A percentile compares a stretch with the other conserved stretches of the same genome.
phyloP scores from a whole-genome alignment of 352 stramenopile genomes.

The Phytophthora pseudosyringae region DNA sequence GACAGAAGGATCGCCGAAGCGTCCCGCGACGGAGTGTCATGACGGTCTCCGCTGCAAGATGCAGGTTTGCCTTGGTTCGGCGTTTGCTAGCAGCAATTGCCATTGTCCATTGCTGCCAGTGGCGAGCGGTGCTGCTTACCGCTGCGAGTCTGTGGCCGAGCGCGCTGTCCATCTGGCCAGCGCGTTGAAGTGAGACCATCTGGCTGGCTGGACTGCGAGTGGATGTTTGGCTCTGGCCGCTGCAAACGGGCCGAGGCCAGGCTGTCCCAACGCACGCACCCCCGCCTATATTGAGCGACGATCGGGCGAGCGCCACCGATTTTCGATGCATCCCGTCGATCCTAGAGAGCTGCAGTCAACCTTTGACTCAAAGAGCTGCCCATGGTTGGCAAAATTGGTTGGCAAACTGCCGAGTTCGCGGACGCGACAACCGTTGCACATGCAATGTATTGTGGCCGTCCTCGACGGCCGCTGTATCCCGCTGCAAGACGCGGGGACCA shows the following conservation, averaged over 20 bases:
- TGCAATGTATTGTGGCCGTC: too few species aligned
- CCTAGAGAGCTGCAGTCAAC: conserved; percentile 5
- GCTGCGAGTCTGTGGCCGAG: conserved; percentile 5
- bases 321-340: conserved; percentile 8
- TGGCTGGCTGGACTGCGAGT: conserved; percentile 13
- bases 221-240: conserved; percentile 21
- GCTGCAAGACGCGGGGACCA: too few species aligned
- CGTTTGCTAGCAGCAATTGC: background rate
- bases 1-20: conserved; percentile 19
- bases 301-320: conserved; percentile 12
- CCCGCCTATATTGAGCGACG: conserved; percentile 29
- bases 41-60: background rate
- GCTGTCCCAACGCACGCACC: conserved; percentile 33
- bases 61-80: background rate
- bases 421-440: too few species aligned
- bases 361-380: background rate
- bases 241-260: conserved; percentile 23
- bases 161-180: conserved; percentile 6
- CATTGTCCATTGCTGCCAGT: background rate
- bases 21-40: conserved; percentile 9
- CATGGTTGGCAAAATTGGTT: conserved; percentile 4
- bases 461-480: too few species aligned
- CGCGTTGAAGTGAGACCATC: conserved; percentile 30
- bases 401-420: background rate
- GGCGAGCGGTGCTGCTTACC: background rate